phyloP scores from a whole-genome alignment of 805 yeast species.

The Teunomyces cretensis region DNA sequence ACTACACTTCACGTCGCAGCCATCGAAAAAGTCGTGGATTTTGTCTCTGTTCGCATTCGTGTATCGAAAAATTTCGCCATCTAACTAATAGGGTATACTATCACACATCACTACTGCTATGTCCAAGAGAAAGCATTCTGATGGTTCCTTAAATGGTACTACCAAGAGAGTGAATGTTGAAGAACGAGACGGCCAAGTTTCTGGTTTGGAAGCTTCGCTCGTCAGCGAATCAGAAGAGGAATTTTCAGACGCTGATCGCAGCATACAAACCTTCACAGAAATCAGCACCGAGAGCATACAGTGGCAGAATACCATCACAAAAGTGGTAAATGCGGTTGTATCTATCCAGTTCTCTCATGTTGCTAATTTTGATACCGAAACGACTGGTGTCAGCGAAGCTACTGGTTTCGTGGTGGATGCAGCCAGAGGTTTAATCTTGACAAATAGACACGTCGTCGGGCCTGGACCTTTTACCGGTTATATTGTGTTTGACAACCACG shows the following conservation, averaged over 20 bases:
- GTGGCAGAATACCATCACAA: conserved; percentile 82
- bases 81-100: not conserved
- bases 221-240: not conserved
- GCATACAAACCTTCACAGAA: conserved; percentile 10
- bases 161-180: conserved; percentile 6
- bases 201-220: conserved; percentile 4
- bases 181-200: conserved; percentile 11
- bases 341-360: conserved; percentile 87
- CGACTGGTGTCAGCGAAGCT: conserved; percentile 82
- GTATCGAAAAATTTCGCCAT: not conserved
- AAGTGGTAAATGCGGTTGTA: conserved; percentile 82
- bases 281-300: conserved; percentile 18
- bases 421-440: conserved; percentile 74
- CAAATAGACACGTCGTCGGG: conserved; percentile 93
- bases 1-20: not conserved
- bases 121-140: conserved; percentile 11
- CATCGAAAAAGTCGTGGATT: not conserved
- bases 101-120: not conserved
- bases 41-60: not conserved
- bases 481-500: conserved; percentile 92
- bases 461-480: conserved; percentile 93
- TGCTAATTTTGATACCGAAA: conserved; percentile 83
- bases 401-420: conserved; percentile 94
- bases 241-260: conserved; percentile 7
- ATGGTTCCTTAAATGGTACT: conserved; percentile 7